phyloP scores from a whole-genome alignment of 805 yeast genomes.

The Nakazawaea populi region DNA sequence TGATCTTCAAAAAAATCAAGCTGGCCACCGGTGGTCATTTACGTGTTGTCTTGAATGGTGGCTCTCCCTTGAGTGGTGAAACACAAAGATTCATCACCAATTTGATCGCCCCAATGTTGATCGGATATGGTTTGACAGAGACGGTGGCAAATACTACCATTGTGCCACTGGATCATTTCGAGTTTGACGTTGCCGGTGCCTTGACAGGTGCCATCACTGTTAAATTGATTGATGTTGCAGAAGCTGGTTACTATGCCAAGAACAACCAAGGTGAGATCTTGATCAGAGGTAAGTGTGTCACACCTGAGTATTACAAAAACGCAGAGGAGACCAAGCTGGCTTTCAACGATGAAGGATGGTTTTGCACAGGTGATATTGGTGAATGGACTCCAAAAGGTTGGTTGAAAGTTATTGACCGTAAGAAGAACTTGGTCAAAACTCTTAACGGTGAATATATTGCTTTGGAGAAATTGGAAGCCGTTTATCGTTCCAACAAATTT shows the following conservation, averaged over 20 bases:
- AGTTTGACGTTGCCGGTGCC: constrained; percentile 76
- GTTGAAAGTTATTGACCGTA: constrained; percentile 83
- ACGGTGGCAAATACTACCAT: constrained; percentile 86
- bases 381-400: constrained; percentile 83
- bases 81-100: constrained; percentile 79
- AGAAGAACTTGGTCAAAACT: constrained; percentile 94
- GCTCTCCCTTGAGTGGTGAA: constrained; percentile 78
- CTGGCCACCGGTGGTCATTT: constrained; percentile 93
- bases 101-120: constrained; percentile 76
- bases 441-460: constrained; percentile 97
- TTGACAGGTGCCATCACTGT: constrained; percentile 78
- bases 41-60: constrained; percentile 76
- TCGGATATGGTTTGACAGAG: constrained; percentile 97
- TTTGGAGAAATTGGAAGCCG: constrained; percentile 86
- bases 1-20: constrained; percentile 82
- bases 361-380: constrained; percentile 94
- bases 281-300: constrained; percentile 69
- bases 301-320: constrained; percentile 76
- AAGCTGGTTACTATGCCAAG: constrained; percentile 86
- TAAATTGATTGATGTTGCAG: constrained; percentile 86
- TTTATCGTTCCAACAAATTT: constrained; percentile 75
- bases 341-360: constrained; percentile 80
- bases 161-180: constrained; percentile 57
- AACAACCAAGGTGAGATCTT: constrained; percentile 91
- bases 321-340: constrained; percentile 74